Conservation (phyloP, 257 asterid species). For the Lantana camara region DNA sequence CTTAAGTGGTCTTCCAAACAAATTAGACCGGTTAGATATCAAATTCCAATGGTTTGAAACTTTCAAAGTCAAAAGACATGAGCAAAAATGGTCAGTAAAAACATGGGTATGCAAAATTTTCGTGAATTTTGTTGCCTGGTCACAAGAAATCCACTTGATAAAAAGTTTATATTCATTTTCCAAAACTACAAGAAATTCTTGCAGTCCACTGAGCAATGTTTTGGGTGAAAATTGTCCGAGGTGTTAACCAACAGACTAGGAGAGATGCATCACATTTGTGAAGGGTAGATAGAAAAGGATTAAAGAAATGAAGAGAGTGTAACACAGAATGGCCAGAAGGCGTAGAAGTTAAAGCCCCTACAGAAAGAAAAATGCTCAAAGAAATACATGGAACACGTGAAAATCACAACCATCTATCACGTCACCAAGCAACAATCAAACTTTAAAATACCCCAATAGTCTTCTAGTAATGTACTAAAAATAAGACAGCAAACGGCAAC, state of each 20-base stretch:
- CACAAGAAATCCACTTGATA: neutral
- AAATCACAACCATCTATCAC: neutral
- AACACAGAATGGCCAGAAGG: neutral
- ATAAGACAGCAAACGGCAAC: constrained; percentile 7
- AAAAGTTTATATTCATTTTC: neutral
- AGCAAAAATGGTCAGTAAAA: neutral
- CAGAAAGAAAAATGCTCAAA: neutral
- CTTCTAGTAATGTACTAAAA: neutral
- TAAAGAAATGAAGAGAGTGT: neutral
- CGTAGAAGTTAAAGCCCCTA: neutral
- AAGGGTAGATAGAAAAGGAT: neutral
- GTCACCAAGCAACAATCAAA: too few relatives aligned
- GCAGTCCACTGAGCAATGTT: neutral
- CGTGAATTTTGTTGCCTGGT: neutral
- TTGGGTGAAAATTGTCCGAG: neutral
- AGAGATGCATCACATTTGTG: neutral
- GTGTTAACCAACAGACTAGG: neutral
- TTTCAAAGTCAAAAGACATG: neutral
- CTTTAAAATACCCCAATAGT: too few relatives aligned
- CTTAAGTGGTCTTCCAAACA: neutral
- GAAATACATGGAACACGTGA: neutral
- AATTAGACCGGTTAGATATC: neutral
- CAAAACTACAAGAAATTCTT: neutral
- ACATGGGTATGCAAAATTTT: neutral
- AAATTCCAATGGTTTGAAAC: neutral